A percentile compares a stretch with the other conserved stretches of the same genome.
phyloP scores from a whole-genome alignment of 2,329 filamentous ascomycete genomes.

The Sarocladiaceae sp. region DNA sequence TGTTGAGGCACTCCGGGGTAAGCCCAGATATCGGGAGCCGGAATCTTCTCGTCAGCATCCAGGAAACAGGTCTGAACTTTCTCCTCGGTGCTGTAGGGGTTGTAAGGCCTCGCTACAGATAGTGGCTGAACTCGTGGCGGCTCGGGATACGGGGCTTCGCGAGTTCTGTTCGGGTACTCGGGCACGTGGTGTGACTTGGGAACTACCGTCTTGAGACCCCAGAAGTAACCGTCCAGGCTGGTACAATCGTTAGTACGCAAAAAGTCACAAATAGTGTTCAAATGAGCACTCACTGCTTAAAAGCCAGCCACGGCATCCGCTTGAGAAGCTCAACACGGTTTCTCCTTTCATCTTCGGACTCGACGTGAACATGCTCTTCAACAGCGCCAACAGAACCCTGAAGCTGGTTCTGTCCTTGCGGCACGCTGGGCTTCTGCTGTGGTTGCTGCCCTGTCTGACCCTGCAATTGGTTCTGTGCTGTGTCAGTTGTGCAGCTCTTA shows the following conservation, averaged over 20 bases:
- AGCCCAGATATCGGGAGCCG: constrained; percentile 59
- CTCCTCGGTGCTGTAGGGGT: constrained; percentile 59
- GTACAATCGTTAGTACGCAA: too few relatives aligned
- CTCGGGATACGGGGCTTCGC: constrained; percentile 25
- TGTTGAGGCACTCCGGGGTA: constrained; percentile 69
- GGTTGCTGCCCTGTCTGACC: background rate
- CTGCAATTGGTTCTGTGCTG: constrained; percentile 11
- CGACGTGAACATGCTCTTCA: constrained; percentile 23
- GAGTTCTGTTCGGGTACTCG: constrained; percentile 61
- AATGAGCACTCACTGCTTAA: constrained; percentile 28
- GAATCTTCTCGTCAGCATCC: constrained; percentile 53
- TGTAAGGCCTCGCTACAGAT: constrained; percentile 51
- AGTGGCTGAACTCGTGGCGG: constrained; percentile 26
- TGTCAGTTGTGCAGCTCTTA: constrained; percentile 9
- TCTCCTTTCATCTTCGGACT: constrained; percentile 10
- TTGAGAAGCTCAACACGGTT: constrained; percentile 21
- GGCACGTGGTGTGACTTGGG: constrained; percentile 58
- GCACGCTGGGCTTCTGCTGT: constrained; percentile 18
- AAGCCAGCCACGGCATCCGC: constrained; percentile 36
- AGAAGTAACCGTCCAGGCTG: constrained; percentile 78
- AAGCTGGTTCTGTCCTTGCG: constrained; percentile 15
- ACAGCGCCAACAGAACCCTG: constrained; percentile 25
- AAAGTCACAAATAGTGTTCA: background rate
- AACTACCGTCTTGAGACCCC: constrained; percentile 70
- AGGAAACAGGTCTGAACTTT: constrained; percentile 58